Evolutionary conservation across 345 rosid genomes (phyloP).

Genomic region (Schrenkiella parvula): DNA sequence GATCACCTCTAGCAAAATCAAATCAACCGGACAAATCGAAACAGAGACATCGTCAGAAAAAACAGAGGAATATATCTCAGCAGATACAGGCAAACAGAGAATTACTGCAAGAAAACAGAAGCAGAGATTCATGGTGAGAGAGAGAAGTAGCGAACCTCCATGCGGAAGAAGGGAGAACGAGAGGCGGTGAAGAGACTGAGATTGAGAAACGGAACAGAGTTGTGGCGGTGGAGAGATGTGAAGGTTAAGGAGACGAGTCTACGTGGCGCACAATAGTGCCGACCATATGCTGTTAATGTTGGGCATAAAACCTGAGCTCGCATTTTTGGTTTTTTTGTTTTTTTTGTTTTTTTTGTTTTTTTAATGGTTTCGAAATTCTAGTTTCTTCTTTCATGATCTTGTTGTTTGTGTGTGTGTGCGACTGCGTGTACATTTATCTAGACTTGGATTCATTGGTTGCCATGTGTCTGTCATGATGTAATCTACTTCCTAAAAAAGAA

Average conservation of each 20-base stretch:
- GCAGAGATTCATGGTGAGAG: neutral
- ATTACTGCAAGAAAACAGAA: neutral
- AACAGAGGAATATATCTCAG: neutral
- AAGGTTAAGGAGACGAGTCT: slow-evolving; percentile 31
- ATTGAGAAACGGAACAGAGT: slow-evolving; percentile 15
- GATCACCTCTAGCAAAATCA: neutral
- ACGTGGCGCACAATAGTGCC: slow-evolving; percentile 39
- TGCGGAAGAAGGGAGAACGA: slow-evolving; percentile 38
- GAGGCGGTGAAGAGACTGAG: slow-evolving; percentile 20
- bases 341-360: neutral
- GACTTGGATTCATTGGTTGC: neutral
- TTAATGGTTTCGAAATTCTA: neutral
- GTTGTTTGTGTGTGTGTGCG: neutral
- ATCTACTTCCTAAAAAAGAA: no score
- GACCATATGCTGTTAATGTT: slow-evolving; percentile 40
- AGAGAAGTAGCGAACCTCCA: slow-evolving; percentile 53
- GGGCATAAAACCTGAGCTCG: slow-evolving; percentile 25
- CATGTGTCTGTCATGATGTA: slow-evolving; percentile 8
- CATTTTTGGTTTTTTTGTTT: neutral
- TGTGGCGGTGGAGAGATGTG: slow-evolving; percentile 26
- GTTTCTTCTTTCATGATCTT: slow-evolving; percentile 26
- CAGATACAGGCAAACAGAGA: slow-evolving; percentile 8
- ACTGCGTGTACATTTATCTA: neutral
- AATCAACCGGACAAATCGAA: slow-evolving; percentile 3
- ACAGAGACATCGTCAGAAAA: neutral